Evolutionary conservation across 139 green algal genomes (phyloP).

Genomic region (Zygnema cylindricum): DNA sequence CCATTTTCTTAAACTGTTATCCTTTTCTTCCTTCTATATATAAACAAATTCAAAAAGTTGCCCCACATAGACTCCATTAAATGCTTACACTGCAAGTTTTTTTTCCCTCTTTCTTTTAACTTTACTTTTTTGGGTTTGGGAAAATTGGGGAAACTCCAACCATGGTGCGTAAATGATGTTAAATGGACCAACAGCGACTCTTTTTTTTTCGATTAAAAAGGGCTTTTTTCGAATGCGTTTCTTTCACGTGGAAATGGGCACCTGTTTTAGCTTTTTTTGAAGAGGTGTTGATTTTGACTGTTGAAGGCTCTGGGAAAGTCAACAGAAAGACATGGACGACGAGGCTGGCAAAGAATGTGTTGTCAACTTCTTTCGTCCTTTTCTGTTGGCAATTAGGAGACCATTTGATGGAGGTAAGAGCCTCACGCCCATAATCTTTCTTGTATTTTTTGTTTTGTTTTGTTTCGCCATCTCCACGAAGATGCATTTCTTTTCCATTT

Average conservation of each 20-base stretch:
- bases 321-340: no score
- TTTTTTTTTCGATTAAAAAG: conserved; percentile 49
- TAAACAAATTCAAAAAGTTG: no score
- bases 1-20: no score
- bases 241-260: not conserved
- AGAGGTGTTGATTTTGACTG: not conserved
- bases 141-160: no score
- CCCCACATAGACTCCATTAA: no score
- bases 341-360: not conserved
- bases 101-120: no score
- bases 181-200: not conserved
- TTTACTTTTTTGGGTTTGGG: no score
- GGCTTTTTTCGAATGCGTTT: not conserved
- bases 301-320: no score
- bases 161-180: not conserved
- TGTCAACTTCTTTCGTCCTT: conserved; percentile 18
- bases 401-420: conserved; percentile 41
- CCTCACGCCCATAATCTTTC: not conserved
- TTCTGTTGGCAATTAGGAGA: conserved; percentile 29
- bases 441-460: not conserved
- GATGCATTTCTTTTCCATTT: not conserved
- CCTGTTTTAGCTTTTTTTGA: conserved; percentile 3
- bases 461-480: not conserved
- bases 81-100: no score
- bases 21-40: no score